These are phyloP conservation scores for Ogataea glucozyma DNA, from an alignment of 805 yeast species.

Conservation along the genomic window DNA sequence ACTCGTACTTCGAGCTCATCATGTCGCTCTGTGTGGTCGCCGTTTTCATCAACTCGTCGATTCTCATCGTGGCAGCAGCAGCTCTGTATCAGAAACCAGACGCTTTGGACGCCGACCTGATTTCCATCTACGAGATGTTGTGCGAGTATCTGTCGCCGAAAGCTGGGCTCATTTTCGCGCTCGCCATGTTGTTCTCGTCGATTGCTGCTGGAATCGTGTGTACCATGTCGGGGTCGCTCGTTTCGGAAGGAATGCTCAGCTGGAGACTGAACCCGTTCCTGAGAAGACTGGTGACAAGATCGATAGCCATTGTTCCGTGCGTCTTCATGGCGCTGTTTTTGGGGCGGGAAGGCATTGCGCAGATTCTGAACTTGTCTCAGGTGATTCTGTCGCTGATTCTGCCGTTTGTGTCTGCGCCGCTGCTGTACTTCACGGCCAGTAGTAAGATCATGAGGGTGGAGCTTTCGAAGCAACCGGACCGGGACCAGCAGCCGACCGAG, in stretches of 20 bases:
- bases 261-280: conserved; percentile 84
- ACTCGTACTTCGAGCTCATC: conserved; percentile 69
- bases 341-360: conserved; percentile 71
- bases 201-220: conserved; percentile 92
- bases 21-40: conserved; percentile 78
- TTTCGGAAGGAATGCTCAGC: conserved; percentile 83
- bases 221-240: conserved; percentile 91
- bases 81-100: conserved; percentile 70
- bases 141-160: conserved; percentile 61
- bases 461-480: conserved; percentile 16
- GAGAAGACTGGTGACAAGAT: conserved; percentile 74
- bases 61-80: conserved; percentile 78
- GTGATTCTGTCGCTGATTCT: conserved; percentile 78
- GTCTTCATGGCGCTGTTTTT: conserved; percentile 66
- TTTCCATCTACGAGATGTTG: conserved; percentile 69
- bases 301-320: conserved; percentile 81
- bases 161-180: conserved; percentile 82
- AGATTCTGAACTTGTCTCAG: conserved; percentile 82
- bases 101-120: conserved; percentile 78
- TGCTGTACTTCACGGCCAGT: conserved; percentile 76
- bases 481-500: conserved; percentile 1
- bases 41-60: conserved; percentile 81
- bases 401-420: conserved; percentile 84
- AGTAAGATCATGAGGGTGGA: conserved; percentile 67
- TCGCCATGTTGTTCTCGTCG: conserved; percentile 82